These are phyloP conservation scores for Trypanosoma boissoni DNA, from an alignment of 208 protist species.

Conservation along the genomic window DNA sequence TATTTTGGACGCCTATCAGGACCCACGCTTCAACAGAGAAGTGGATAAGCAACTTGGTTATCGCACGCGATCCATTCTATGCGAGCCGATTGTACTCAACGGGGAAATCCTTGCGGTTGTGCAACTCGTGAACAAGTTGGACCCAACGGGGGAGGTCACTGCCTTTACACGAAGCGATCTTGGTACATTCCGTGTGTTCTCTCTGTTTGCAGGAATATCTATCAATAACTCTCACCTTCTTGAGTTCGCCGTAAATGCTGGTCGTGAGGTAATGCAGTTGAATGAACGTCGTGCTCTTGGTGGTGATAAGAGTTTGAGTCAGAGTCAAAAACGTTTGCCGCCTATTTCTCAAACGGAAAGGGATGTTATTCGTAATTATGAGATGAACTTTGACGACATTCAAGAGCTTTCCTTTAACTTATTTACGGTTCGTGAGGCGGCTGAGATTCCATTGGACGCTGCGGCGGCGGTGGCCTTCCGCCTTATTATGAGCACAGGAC, in stretches of 20 bases:
- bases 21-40: constrained; percentile 68
- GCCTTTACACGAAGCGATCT: constrained; percentile 49
- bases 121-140: constrained; percentile 84
- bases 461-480: constrained; percentile 48
- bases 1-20: constrained; percentile 67
- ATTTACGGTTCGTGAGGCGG: constrained; percentile 52
- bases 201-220: constrained; percentile 80
- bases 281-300: constrained; percentile 34
- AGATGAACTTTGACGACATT: constrained; percentile 52
- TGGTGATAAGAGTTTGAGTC: constrained; percentile 1
- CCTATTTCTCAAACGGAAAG: constrained; percentile 46
- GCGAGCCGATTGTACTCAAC: constrained; percentile 67
- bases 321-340: constrained; percentile 13
- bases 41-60: constrained; percentile 80
- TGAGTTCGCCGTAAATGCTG: constrained; percentile 77
- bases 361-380: constrained; percentile 28
- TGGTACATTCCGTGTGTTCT: constrained; percentile 75
- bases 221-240: constrained; percentile 84
- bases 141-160: constrained; percentile 40
- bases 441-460: constrained; percentile 39
- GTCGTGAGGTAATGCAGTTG: constrained; percentile 67
- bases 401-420: constrained; percentile 64
- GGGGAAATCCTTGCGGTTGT: constrained; percentile 83
- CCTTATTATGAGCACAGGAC: constrained; percentile 52
- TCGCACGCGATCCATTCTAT: constrained; percentile 48